phyloP scores from a whole-genome alignment of 2,329 filamentous ascomycete genomes.

The Neurospora crassa region DNA sequence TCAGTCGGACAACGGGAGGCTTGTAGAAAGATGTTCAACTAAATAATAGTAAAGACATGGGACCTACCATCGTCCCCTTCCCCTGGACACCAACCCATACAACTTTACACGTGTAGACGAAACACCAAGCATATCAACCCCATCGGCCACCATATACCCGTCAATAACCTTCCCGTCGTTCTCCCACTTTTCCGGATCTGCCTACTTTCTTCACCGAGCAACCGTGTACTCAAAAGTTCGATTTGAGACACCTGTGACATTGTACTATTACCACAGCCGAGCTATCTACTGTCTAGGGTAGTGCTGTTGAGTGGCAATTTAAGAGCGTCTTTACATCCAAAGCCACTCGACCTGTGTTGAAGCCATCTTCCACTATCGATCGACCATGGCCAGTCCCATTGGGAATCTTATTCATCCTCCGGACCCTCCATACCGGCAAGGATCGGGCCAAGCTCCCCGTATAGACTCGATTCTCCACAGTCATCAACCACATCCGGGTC shows the following conservation, averaged over 20 bases:
- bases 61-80: background rate
- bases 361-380: background rate
- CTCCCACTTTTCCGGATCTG: background rate
- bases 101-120: background rate
- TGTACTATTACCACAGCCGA: background rate
- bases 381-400: slow-evolving; percentile 16
- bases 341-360: background rate
- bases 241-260: background rate
- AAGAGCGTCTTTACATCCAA: background rate
- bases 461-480: background rate
- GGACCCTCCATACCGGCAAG: slow-evolving; percentile 5
- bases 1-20: background rate
- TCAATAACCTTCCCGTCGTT: background rate
- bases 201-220: background rate
- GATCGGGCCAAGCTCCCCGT: background rate
- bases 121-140: background rate
- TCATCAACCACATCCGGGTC: background rate
- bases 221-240: background rate
- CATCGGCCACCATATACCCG: background rate
- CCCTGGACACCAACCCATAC: background rate
- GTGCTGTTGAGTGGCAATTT: no score
- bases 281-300: background rate
- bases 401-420: slow-evolving; percentile 16
- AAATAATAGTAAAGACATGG: background rate
- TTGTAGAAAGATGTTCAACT: background rate